Conservation (phyloP, 371 early-diverging fungal species). For the Smittium culicis region DNA sequence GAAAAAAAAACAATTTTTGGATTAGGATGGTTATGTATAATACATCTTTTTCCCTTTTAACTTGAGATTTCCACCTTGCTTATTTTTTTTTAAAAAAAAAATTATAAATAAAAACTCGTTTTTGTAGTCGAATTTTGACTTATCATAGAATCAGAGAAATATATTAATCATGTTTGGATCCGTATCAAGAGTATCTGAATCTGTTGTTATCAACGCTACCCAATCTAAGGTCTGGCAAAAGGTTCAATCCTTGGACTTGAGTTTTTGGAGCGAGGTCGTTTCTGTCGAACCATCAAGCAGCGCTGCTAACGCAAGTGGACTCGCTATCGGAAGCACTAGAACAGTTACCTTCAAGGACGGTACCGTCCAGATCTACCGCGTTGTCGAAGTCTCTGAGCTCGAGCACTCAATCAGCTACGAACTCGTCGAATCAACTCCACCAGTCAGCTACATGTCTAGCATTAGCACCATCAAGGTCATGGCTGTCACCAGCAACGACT, state of each 20-base stretch:
- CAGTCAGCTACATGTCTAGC: conserved; percentile 38
- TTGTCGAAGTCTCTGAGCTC: conserved; percentile 41
- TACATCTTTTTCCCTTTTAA: no score
- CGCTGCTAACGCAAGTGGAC: conserved; percentile 24
- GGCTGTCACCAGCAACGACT: conserved; percentile 40
- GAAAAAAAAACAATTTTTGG: no score
- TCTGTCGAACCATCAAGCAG: conserved; percentile 27
- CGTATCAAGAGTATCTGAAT: conserved; percentile 34
- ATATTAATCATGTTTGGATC: conserved; percentile 18
- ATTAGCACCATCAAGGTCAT: conserved; percentile 39
- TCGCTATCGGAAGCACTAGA: conserved; percentile 38
- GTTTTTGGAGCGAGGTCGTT: conserved; percentile 37
- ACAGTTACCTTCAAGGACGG: conserved; percentile 45
- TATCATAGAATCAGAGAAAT: no score
- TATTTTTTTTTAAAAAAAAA: background rate
- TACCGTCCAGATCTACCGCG: conserved; percentile 37
- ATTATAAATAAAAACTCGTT: background rate
- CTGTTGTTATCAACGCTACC: conserved; percentile 37
- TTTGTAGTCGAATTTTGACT: background rate
- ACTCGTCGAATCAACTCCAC: conserved; percentile 41
- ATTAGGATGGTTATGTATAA: no score
- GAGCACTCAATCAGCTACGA: conserved; percentile 41
- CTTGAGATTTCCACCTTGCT: background rate
- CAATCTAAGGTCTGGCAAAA: conserved; percentile 34
- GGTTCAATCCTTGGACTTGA: conserved; percentile 32